Conservation (phyloP, 495 filamentous ascomycete species). For the Trichoderma orchidacearum region DNA sequence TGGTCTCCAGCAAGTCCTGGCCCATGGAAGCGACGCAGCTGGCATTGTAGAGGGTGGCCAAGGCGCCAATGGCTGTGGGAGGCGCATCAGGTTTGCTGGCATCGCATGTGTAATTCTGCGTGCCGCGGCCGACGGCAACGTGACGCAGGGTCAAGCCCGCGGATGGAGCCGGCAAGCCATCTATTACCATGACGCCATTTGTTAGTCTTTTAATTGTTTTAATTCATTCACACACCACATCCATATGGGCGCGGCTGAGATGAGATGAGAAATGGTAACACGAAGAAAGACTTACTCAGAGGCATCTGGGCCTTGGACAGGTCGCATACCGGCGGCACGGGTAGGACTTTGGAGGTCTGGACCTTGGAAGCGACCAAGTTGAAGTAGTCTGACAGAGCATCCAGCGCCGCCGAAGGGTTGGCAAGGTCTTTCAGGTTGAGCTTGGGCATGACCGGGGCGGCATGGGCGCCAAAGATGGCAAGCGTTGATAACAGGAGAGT, state of each 20-base stretch:
- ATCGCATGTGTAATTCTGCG: conserved; percentile 85
- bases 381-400: conserved; percentile 39
- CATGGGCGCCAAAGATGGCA: conserved; percentile 24
- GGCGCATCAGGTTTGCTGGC: conserved; percentile 35
- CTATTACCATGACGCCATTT: neutral
- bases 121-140: conserved; percentile 76
- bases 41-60: conserved; percentile 78
- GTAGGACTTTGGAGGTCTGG: conserved; percentile 20
- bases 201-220: conserved; percentile 18
- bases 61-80: conserved; percentile 57
- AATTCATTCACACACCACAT: neutral
- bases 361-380: conserved; percentile 35
- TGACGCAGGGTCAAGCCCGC: conserved; percentile 50
- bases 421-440: conserved; percentile 15
- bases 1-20: conserved; percentile 44
- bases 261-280: too few relatives aligned
- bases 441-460: conserved; percentile 32
- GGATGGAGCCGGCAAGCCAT: conserved; percentile 37
- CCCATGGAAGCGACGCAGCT: conserved; percentile 60
- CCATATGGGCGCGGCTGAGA: neutral
- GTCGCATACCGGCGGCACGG: conserved; percentile 33
- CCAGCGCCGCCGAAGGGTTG: conserved; percentile 18
- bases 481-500: conserved; percentile 31
- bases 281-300: conserved; percentile 19
- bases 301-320: conserved; percentile 32